Conservation (phyloP, 306 rosid genomes). For the Clitoria ternatea region DNA sequence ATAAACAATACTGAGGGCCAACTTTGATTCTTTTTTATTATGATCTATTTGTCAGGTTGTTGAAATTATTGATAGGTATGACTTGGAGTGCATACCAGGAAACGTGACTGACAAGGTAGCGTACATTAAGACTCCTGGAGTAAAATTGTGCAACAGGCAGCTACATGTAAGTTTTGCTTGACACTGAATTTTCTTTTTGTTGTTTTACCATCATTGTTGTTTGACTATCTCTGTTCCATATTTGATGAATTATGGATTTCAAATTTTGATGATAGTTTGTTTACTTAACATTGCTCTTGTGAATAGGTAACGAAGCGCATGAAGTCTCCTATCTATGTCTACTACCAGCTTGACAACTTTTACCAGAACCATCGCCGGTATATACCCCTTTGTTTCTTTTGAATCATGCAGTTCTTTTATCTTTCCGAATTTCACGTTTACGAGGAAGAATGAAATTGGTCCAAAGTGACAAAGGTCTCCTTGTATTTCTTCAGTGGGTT, state of each 20-base stretch:
- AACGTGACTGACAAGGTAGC: constrained; percentile 34
- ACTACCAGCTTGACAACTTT: constrained; percentile 91
- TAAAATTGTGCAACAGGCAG: constrained; percentile 45
- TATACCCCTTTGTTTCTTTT: constrained; percentile 13
- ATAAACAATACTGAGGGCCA: constrained; percentile 22
- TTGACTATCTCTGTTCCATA: not conserved
- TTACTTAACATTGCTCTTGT: constrained; percentile 12
- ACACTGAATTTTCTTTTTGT: not conserved
- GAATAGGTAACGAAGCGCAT: constrained; percentile 62
- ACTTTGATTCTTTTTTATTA: constrained; percentile 15
- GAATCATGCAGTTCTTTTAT: not conserved
- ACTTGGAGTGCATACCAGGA: constrained; percentile 48
- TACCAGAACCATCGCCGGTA: constrained; percentile 97
- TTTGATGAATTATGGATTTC: not conserved
- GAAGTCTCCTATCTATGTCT: constrained; percentile 77
- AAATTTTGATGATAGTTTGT: constrained; percentile 15
- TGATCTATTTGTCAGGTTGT: constrained; percentile 63
- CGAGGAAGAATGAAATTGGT: not conserved
- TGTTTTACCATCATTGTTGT: not conserved
- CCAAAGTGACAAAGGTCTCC: not conserved
- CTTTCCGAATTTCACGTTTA: not conserved
- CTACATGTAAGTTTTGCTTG: constrained; percentile 45
- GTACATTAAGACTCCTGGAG: constrained; percentile 48
- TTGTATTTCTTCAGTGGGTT: not conserved
- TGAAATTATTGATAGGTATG: constrained; percentile 79